Conservation (phyloP, 177 flowering plant genomes). For the Vitis hybrid region DNA sequence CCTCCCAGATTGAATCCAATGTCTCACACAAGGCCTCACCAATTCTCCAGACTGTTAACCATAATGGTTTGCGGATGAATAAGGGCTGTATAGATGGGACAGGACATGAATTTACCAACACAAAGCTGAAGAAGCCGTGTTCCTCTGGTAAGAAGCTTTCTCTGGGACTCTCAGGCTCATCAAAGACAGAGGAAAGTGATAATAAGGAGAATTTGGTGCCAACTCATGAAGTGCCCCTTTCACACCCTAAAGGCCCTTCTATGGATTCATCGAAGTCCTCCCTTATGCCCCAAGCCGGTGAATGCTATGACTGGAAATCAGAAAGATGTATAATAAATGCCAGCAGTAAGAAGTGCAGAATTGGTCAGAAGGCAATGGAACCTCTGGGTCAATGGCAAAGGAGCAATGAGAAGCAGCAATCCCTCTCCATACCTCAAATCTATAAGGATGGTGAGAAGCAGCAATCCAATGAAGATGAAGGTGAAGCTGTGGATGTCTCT, state of each 20-base stretch:
- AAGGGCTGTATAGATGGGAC: slow-evolving; percentile 1
- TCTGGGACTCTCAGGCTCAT: slow-evolving; percentile 21
- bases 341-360: slow-evolving; percentile 10
- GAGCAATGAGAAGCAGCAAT: slow-evolving; percentile 16
- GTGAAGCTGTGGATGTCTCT: too few species aligned
- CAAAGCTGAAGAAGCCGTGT: slow-evolving; percentile 8
- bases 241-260: slow-evolving; percentile 13
- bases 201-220: slow-evolving; percentile 29
- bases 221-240: slow-evolving; percentile 16
- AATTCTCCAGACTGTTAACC: not conserved
- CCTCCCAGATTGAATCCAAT: not conserved
- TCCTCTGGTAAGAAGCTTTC: slow-evolving; percentile 34
- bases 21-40: slow-evolving; percentile 1
- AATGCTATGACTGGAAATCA: slow-evolving; percentile 2
- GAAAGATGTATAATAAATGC: not conserved
- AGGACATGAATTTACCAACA: slow-evolving; percentile 8
- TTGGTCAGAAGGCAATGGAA: slow-evolving; percentile 16
- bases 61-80: slow-evolving; percentile 1
- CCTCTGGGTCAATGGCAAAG: slow-evolving; percentile 14
- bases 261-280: slow-evolving; percentile 5
- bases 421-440: not conserved
- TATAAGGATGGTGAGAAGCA: slow-evolving; percentile 1
- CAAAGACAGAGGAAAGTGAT: slow-evolving; percentile 12
- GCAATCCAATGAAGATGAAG: slow-evolving; percentile 7
- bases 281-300: not conserved